Percentiles rank a stretch among this genome's conserved stretches.
Evolutionary conservation across 148 eudicot species (phyloP).

Genomic region (Arbutus unedo): DNA sequence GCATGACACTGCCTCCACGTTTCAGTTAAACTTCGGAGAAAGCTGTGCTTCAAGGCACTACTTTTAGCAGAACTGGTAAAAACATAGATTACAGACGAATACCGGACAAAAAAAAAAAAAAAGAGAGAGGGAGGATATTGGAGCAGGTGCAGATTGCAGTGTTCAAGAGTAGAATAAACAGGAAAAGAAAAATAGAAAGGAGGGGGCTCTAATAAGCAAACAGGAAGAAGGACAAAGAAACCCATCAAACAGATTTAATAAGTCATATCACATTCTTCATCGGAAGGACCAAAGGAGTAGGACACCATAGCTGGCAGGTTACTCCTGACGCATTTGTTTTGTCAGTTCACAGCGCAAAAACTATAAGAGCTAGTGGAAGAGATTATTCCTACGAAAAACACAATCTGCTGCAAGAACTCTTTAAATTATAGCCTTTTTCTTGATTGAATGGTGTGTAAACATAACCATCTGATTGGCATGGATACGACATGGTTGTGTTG

Average conservation of each 20-base stretch:
- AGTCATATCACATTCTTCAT: not conserved
- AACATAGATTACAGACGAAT: not conserved
- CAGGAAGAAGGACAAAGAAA: not conserved
- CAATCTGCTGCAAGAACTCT: not conserved
- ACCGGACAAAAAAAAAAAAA: not conserved
- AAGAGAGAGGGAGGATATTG: not conserved
- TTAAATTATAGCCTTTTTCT: not conserved
- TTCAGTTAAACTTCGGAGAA: slow-evolving; percentile 3
- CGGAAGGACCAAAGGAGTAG: not conserved
- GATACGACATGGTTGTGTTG: not conserved
- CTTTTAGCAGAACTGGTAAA: not conserved
- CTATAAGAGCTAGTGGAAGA: not conserved
- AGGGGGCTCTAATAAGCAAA: not conserved
- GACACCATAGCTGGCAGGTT: not conserved
- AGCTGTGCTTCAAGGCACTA: not conserved
- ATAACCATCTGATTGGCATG: not conserved
- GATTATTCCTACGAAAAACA: not conserved
- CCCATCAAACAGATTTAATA: not conserved
- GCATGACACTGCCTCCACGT: not conserved
- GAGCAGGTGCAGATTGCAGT: not conserved
- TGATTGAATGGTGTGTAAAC: not conserved
- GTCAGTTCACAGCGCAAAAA: not conserved
- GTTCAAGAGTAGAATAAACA: not conserved
- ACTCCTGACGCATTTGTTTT: not conserved
- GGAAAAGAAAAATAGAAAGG: not conserved